Percentiles rank a stretch among this genome's conserved stretches.
Conservation (phyloP, 352 stramenopile species). For the Plasmopara viticola region DNA sequence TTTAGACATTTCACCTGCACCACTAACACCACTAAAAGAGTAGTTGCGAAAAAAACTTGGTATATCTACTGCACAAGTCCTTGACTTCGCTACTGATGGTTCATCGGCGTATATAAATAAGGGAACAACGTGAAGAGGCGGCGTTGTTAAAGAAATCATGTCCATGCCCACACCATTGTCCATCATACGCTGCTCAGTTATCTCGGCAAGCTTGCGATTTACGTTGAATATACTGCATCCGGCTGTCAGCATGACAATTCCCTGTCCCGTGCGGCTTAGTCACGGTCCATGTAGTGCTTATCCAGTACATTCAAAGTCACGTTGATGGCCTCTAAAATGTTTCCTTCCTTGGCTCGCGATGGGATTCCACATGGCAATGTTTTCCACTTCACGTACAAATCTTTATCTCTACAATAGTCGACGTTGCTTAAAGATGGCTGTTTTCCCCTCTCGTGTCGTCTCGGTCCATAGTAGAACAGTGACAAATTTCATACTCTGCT, state of each 20-base stretch:
- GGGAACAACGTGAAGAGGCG: slow-evolving; percentile 95
- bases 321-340: slow-evolving; percentile 98
- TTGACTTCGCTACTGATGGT: slow-evolving; percentile 1
- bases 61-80: slow-evolving; percentile 1
- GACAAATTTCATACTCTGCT: slow-evolving; percentile 54
- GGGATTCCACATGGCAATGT: slow-evolving; percentile 72
- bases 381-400: slow-evolving; percentile 50
- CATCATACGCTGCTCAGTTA: slow-evolving; percentile 99
- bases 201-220: slow-evolving; percentile 85
- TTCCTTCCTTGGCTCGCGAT: slow-evolving; percentile 91
- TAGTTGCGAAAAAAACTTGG: slow-evolving; percentile 7
- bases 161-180: slow-evolving; percentile 99
- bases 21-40: slow-evolving; percentile 14
- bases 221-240: slow-evolving; percentile 96
- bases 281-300: slow-evolving; percentile 97
- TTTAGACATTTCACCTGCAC: slow-evolving; percentile 12
- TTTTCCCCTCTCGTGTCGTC: slow-evolving; percentile 1
- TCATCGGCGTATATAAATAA: slow-evolving; percentile 90
- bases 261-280: slow-evolving; percentile 92
- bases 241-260: slow-evolving; percentile 94
- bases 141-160: slow-evolving; percentile 92
- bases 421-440: neutral
- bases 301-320: slow-evolving; percentile 97
- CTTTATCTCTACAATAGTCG: slow-evolving; percentile 6
- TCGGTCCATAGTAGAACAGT: slow-evolving; percentile 7